Evolutionary conservation across 805 yeast genomes (phyloP), one percentile per base, ranked within the genome.

Genomic region (Wickerhamomyces bovis): DNA sequence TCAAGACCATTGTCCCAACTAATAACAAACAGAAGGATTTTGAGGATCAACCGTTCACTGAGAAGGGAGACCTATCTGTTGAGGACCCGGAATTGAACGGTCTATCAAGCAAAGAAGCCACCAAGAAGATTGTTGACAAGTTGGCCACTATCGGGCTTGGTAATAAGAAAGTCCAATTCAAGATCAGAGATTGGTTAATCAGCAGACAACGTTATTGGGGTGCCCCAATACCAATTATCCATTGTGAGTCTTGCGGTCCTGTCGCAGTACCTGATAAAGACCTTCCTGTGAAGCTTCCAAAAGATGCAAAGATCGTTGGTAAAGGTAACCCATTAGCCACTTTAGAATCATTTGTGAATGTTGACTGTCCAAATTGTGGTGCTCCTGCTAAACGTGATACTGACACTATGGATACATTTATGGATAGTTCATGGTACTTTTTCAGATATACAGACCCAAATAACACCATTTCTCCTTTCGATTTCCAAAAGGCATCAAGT

Each of bases 171-270:
- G 72, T 75, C 0, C 81, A 81, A 52, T 83, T 73, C 57, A 77
- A 82, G 53, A 68, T 94, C 25, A 75, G 97, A 54, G 99, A 94
- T 61, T 94, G 99, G 99, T 74, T 94, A 23, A 85, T 94, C 41
- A 84, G 95, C 58, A 78, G 99, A 60, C 99, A 94, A 65, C 70
- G 99, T 49, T 92, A 85, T 65, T 94, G 99, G 99, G 99, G 99
- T 22, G 94, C 97, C 0, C 99, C 99, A 2, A 94, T 94, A 45
- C 99, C 99, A 6, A 89, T 94, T 18, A 74, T 94, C 23, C 94
- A 94, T 59, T 94, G 99, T 68, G 75, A 73, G 7, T 53, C 64
- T 3, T 94, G 99, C 72, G 99, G 99, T 2, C 68, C 83, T 0
- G 97, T 92, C 1, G 86, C 98, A 0, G 98, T 94, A 18, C 97